Conservation (phyloP, 306 rosid species). For the Glycyrrhiza uralensis region DNA sequence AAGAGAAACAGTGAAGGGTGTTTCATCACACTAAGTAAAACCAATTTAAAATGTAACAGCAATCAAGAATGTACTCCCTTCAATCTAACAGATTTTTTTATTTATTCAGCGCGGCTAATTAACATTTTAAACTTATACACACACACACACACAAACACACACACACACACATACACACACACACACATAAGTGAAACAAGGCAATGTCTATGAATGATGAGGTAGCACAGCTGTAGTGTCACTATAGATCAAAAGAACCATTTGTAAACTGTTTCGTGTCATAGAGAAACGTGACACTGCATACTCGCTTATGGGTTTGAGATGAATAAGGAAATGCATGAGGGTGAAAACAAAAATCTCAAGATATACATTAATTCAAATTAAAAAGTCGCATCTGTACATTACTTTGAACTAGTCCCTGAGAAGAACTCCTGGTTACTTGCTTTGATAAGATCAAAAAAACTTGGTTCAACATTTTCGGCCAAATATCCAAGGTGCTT, state of each 20-base stretch:
- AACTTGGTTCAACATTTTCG: conserved; percentile 1
- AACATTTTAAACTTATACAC: no score
- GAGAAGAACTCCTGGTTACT: conserved; percentile 13
- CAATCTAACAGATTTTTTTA: not conserved
- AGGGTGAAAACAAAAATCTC: conserved; percentile 1
- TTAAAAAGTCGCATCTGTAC: not conserved
- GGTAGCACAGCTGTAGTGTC: not conserved
- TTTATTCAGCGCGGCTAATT: no score
- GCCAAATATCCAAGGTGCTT: conserved; percentile 12
- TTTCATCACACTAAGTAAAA: not conserved
- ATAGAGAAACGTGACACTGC: not conserved
- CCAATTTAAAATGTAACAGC: not conserved
- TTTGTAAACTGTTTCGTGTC: not conserved
- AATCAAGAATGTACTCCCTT: not conserved
- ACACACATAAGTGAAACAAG: not conserved
- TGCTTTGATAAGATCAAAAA: not conserved
- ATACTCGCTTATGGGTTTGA: not conserved
- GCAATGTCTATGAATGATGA: conserved; percentile 2
- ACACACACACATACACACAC: no score
- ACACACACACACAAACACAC: no score
- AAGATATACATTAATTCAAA: not conserved
- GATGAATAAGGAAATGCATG: not conserved
- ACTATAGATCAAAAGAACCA: not conserved
- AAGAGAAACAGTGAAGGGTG: not conserved
- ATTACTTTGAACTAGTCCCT: conserved; percentile 38